Base-by-base conservation (phyloP, 768 basidiomycete species). In the Tulasnella sp. region DNA sequence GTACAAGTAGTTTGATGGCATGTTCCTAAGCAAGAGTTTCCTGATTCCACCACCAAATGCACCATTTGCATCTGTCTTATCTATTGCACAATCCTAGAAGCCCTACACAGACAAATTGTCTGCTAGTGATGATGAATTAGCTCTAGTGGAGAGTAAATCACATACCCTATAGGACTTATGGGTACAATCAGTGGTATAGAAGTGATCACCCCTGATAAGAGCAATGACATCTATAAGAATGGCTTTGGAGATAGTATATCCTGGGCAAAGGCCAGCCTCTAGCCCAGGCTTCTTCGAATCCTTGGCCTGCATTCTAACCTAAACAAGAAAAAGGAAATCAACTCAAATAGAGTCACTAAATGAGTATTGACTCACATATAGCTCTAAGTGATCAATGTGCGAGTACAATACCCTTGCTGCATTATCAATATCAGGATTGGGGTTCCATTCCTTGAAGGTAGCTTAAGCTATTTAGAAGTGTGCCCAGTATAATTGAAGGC, bases 241-340 rank as follows among this genome's bases (percentile, higher is more conserved):
- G n/a, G 87, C 85, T 46, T 88, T 76, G 5, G 87, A 87, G 63
- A 87, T 84, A 3, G 89, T 90, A 71, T 82, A 89, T 25, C 87
- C 85, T 3, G 87, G 87, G 68, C 87, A 89, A 3, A 90, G 67
- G 10, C 87, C 88, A 4, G 85, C 82, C 5, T 87, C 89, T 1
- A 80, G 77, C 22, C 75, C 74, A 4, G 81, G 78, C 2, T 65
- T 62, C 66, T 89, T 90, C 2, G 84, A 66, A 64, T 88, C 75
- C 68, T 91, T 87, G 4, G 85, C 84, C 71, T 83, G 82, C 29
- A 85, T 69, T 9, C 84, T 83, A 29, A 81, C 78, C 79, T 80
- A 4, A 24, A 17, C 8, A 2, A 19, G 2, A 21, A 29, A 24
- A 25, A 49, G 19, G 30, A 38, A 3, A 10, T 17, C 45, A 21